Evolutionary conservation across 768 basidiomycete genomes (phyloP), one percentile per base, ranked within the genome.

Genomic region (Pisolithus albus): DNA sequence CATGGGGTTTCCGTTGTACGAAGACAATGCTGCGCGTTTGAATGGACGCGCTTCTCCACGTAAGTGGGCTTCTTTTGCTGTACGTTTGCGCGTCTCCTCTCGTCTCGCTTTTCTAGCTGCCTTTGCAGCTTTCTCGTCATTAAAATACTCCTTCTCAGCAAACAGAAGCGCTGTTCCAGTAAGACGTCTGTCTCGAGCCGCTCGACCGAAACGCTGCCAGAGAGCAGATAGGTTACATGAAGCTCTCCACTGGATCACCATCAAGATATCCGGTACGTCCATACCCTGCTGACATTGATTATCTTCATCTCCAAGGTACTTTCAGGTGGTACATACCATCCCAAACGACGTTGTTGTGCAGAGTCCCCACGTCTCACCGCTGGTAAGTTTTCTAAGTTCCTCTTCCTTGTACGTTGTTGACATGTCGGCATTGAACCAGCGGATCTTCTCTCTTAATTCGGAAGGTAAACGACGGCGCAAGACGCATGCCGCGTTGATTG

Each of bases 161-260:
- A 70, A 54, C 10, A 69, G 30, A 4, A 69, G 48, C 3, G 57
- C 62, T 4, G 53, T 63, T 5, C 49, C 68, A 13, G 41, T 4
- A 16, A 61, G 50, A 0, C 3, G 13, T 8, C 10, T 38, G 34
- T 59, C 46, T 7, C 57, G 24, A 7, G 50, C 70, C 2, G 55
- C 70, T 16, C 60, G 61, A 1, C 72, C 71, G 47, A 70, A 63
- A 2, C 64, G 51, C 51, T 74, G 72, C 68, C 65, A 67, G 2
- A 72, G 50, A 0, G 62, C 59, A 3, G 19, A 15, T 5, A 71
- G 34, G 24, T 51, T 48, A 49, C 62, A 64, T 6, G 59, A 60
- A 0, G 54, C 64, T 18, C 50, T 49, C 57, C 58, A 73, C 47
- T 73, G 72, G 10, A 74, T 62, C 18, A 73, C 63, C 19, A 73